Evolutionary conservation across 805 yeast species (phyloP), one percentile per base, ranked within the genome.

Genomic region (Candida manassasensis): DNA sequence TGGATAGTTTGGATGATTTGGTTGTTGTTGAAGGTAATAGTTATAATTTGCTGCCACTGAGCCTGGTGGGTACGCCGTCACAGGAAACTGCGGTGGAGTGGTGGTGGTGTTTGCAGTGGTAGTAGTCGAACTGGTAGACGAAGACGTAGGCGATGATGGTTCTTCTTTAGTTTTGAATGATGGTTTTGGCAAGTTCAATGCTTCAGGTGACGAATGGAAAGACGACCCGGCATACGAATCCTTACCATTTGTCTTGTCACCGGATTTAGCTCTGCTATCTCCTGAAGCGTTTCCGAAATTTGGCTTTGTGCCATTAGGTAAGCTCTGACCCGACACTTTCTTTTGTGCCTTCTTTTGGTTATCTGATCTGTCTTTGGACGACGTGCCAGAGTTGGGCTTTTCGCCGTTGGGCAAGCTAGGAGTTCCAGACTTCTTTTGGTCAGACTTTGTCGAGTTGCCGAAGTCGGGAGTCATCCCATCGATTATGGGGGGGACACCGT

Each of bases 121-220:
- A 49, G 40, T 16, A 9, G 39, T 25, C 19, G 34, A 21, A 21
- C 31, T 27, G 10, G 36, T 30, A 28, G 49, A 29, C 14, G 44
- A 34, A 22, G 39, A 34, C 19, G 42, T 28, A 17, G 42, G 32
- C 24, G 48, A 32, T 10, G 40, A 14, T 25, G 35, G 12, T 22
- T 35, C 34, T 22, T 34, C 35, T 21, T 27, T 29, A n/a, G 13
- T 40, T 31, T 59, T 63, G 45, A 74, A 74, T 5, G 77, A 64
- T 7, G 80, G 80, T 44, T 73, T 74, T 12, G 80, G 80, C 41
- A 74, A 64, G 11, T 73, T 69, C 38, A 72, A 55, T 3, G 79
- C 78, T 21, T 74, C 73, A 1, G 80, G 80, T 16, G 77, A 72
- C 21, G 75, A 68, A 48, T 71, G 76, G 48, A 74, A 74, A 24